phyloP scores from a whole-genome alignment of 345 rosid genomes.

The Gossypium turneri region DNA sequence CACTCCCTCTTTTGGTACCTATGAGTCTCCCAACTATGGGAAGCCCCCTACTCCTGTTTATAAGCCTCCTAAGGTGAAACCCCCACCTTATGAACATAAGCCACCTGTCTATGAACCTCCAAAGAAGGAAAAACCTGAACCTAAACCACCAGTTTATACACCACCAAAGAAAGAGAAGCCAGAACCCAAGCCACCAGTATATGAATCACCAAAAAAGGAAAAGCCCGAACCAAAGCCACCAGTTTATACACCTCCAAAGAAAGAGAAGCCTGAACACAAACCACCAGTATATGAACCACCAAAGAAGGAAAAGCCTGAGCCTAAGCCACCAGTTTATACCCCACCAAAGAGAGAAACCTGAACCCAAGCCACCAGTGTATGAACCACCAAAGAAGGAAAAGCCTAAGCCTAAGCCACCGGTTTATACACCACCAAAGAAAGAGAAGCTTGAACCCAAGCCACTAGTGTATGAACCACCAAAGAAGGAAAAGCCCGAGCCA shows the following conservation, averaged over 20 bases:
- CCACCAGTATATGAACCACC: conserved; percentile 8
- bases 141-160: conserved; percentile 11
- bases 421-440: conserved; percentile 5
- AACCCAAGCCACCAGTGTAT: neutral
- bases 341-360: neutral
- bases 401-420: neutral
- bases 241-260: conserved; percentile 4
- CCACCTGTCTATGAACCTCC: conserved; percentile 17
- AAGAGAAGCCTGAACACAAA: neutral
- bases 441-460: conserved; percentile 6
- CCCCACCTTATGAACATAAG: conserved; percentile 15
- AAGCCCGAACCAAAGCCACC: neutral
- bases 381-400: neutral
- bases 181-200: neutral
- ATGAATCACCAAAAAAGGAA: neutral
- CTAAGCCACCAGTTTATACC: neutral
- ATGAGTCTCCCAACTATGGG: neutral
- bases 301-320: neutral
- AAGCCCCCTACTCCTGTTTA: conserved; percentile 11
- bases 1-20: conserved; percentile 17
- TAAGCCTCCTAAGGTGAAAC: conserved; percentile 10
- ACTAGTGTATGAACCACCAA: conserved; percentile 17
- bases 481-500: neutral
- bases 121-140: conserved; percentile 13
- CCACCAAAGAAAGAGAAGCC: neutral